Evolutionary conservation across 192 early-diverging fungal species (phyloP), one percentile per base, ranked within the genome.

Genomic region (Backusella macrospora): DNA sequence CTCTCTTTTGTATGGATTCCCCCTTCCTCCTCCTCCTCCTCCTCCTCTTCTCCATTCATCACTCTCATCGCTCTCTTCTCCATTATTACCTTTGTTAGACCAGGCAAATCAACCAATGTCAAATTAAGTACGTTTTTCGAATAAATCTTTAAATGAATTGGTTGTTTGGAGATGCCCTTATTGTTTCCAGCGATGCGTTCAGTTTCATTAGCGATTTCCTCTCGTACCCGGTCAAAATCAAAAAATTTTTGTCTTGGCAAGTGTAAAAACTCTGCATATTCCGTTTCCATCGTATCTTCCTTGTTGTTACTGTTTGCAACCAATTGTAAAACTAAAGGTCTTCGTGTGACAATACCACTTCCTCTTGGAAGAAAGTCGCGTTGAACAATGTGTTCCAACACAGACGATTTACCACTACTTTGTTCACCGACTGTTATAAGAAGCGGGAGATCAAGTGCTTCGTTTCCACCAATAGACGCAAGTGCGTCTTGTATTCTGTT

Each of bases 321-420:
- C 55, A 94, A 86, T 78, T 94, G 93, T 70, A 94, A 79, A 42
- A 94, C 90, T 65, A 94, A 76, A 37, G 92, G 92, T 13, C 92
- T 86, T 15, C 92, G 89, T 55, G 92, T 94, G 78, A 94, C 91
- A 72, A 94, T 90, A 37, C 92, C 92, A 73, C 85, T 92, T 43
- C 92, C 97, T 69, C 96, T 88, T 37, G 98, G 98, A 67, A 99
- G 78, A 79, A 99, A 98, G 86, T 99, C 98, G 40, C 92, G 87
- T 15, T 96, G 95, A 21, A 98, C 96, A 76, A 99, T 92, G 78
- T 96, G 96, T 79, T 99, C 98, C 49, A 99, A 84, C n/a, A 99
- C 98, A 18, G 94, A 96, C 44, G 91, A 93, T 82, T 99, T 99
- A 65, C 98, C 98, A 62, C 88, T 90, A 23, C 89, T 91, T 77